Conservation (phyloP, 1,139 yeast species). For the Nakaseomyces nivariensis region DNA sequence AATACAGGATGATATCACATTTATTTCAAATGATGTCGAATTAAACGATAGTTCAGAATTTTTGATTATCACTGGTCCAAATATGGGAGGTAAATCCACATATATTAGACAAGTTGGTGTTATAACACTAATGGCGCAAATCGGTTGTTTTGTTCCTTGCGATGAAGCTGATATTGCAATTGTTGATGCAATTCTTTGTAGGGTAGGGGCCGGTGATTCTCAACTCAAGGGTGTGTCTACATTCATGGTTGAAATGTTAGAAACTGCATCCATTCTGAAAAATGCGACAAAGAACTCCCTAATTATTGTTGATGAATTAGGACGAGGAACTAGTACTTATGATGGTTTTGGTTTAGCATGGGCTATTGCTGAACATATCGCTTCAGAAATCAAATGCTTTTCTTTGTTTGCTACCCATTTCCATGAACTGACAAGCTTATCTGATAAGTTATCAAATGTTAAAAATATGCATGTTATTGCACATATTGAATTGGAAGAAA, state of each 20-base stretch:
- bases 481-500: constrained; percentile 46
- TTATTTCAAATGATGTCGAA: constrained; percentile 76
- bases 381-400: constrained; percentile 60
- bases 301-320: constrained; percentile 88
- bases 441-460: constrained; percentile 53
- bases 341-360: constrained; percentile 98
- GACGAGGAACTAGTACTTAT: constrained; percentile 93
- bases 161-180: constrained; percentile 63
- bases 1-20: constrained; percentile 76
- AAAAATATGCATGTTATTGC: constrained; percentile 90
- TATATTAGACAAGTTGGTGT: constrained; percentile 89
- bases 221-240: constrained; percentile 95
- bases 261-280: constrained; percentile 82
- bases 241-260: constrained; percentile 97
- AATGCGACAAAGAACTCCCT: constrained; percentile 77
- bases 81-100: constrained; percentile 98
- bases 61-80: constrained; percentile 88
- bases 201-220: constrained; percentile 98
- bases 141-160: constrained; percentile 87
- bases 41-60: constrained; percentile 53
- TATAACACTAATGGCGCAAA: constrained; percentile 78
- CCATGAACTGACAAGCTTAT: constrained; percentile 80
- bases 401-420: constrained; percentile 93
- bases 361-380: constrained; percentile 85
- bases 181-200: constrained; percentile 84